Evolutionary conservation across 352 stramenopile genomes (phyloP), one percentile per base, ranked within the genome.

Genomic region (Globisporangium mamillatum): DNA sequence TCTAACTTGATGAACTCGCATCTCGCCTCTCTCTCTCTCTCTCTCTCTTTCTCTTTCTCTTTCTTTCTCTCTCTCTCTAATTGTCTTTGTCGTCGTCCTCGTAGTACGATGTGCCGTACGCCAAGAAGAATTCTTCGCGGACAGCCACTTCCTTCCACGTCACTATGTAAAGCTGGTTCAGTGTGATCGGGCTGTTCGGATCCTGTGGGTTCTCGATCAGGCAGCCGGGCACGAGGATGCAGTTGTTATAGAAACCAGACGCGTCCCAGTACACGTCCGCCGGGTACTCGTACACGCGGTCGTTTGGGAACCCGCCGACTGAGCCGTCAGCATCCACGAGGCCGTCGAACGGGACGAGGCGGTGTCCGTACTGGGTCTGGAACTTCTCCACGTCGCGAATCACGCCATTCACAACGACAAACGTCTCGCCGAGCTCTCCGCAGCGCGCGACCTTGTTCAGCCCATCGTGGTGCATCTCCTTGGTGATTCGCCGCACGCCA

Each of bases 221-320:
- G 60, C 88, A 95, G 16, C 88, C 88, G 0, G 88, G 88, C 27
- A 94, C 87, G n/a, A 95, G 79, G 69, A 95, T 95, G 74, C 86
- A 94, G 64, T 95, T 95, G 79, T 95, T 95, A 76, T 95, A 93
- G 50, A 95, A 95, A 48, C 84, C 86, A 7, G 84, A 93, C 1
- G 88, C 86, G 58, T 95, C 88, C 88, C 88, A 95, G 70, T 95
- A 95, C 57, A 94, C 76, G 56, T 94, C 81, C 1, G 84, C 88
- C 1, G 86, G 80, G 63, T 94, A 95, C 68, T 95, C 86, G 64
- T 95, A 95, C 62, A 95, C 88, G 38, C 88, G 88, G 68, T 95
- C 88, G 67, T 95, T 95, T 16, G 88, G 88, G 60, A 93, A 95
- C 16, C 88, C 88, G 9, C 88, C 88, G 18, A 87, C 86, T 0